Evolutionary conservation across 495 filamentous ascomycete species (phyloP).

Genomic region (Penicillium steckii): DNA sequence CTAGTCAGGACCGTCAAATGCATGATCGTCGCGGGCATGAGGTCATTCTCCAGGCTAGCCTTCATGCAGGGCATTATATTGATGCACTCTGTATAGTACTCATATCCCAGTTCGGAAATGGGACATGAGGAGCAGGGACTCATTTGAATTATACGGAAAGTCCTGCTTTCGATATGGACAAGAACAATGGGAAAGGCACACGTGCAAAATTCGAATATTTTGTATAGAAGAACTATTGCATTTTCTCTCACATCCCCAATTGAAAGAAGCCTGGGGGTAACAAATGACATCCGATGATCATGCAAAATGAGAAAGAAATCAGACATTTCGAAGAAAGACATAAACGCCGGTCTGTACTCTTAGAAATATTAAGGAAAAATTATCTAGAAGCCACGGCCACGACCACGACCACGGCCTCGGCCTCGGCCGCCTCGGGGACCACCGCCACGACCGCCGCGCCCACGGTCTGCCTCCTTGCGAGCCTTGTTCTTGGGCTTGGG

Average conservation of each 20-base stretch:
- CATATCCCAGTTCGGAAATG: too few relatives aligned
- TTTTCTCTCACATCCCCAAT: constrained; percentile 18
- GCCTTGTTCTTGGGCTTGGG: constrained; percentile 99
- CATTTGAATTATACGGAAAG: too few relatives aligned
- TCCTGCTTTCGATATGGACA: too few relatives aligned
- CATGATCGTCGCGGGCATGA: too few relatives aligned
- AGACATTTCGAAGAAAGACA: constrained; percentile 23
- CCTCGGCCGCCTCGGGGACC: constrained; percentile 55
- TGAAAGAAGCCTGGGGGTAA: constrained; percentile 19
- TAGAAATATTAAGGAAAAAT: constrained; percentile 17
- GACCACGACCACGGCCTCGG: constrained; percentile 52
- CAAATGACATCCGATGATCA: constrained; percentile 24
- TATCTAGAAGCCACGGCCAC: constrained; percentile 59
- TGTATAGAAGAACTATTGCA: constrained; percentile 10
- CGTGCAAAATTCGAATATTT: not conserved
- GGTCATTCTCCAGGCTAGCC: too few relatives aligned
- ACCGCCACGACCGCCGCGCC: constrained; percentile 56
- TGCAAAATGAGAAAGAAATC: constrained; percentile 22
- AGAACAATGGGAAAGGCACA: not conserved
- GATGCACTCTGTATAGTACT: too few relatives aligned
- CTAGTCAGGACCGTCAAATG: too few relatives aligned
- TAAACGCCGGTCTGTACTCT: constrained; percentile 25
- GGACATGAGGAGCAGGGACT: too few relatives aligned
- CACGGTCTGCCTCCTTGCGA: constrained; percentile 81
- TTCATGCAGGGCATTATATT: too few relatives aligned